These are phyloP conservation scores for Corchorus capsularis DNA, from an alignment of 345 rosid species.

Conservation along the genomic window DNA sequence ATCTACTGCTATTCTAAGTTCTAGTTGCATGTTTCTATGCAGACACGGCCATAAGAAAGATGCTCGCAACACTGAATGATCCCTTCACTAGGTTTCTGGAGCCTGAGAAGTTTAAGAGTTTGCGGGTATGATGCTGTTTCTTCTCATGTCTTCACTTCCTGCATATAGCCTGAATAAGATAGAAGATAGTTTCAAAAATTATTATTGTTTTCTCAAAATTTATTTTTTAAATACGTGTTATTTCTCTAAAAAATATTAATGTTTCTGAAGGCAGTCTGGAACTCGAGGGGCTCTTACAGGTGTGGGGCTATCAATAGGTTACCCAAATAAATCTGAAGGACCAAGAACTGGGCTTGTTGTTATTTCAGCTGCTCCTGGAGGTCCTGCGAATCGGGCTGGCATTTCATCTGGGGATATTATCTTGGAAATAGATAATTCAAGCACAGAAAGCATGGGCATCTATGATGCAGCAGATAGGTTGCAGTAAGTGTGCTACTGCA, in stretches of 20 bases:
- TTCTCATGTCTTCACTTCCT: slow-evolving; percentile 17
- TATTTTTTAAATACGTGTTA: neutral
- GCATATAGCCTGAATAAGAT: slow-evolving; percentile 10
- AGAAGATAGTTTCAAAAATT: slow-evolving; percentile 13
- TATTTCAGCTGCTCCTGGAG: slow-evolving; percentile 86
- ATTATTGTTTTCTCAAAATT: neutral
- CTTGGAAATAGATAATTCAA: slow-evolving; percentile 61
- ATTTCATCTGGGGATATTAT: slow-evolving; percentile 77
- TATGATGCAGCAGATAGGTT: slow-evolving; percentile 91
- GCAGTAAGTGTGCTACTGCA: slow-evolving; percentile 58
- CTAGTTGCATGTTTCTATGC: slow-evolving; percentile 31
- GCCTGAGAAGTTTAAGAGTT: slow-evolving; percentile 87
- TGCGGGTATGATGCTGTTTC: slow-evolving; percentile 64
- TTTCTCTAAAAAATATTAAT: slow-evolving; percentile 33
- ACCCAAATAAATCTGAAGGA: slow-evolving; percentile 58
- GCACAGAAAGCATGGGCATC: slow-evolving; percentile 71
- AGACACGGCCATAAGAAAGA: slow-evolving; percentile 87
- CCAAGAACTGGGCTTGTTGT: slow-evolving; percentile 72
- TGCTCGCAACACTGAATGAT: slow-evolving; percentile 89
- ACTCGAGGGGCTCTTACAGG: slow-evolving; percentile 94
- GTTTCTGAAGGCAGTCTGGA: slow-evolving; percentile 94
- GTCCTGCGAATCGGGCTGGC: slow-evolving; percentile 91
- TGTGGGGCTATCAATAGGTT: slow-evolving; percentile 92
- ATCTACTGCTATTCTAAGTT: neutral
- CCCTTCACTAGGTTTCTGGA: slow-evolving; percentile 94